Evolutionary conservation across 2,329 filamentous ascomycete genomes (phyloP).

Genomic region (Alternaria alternata): DNA sequence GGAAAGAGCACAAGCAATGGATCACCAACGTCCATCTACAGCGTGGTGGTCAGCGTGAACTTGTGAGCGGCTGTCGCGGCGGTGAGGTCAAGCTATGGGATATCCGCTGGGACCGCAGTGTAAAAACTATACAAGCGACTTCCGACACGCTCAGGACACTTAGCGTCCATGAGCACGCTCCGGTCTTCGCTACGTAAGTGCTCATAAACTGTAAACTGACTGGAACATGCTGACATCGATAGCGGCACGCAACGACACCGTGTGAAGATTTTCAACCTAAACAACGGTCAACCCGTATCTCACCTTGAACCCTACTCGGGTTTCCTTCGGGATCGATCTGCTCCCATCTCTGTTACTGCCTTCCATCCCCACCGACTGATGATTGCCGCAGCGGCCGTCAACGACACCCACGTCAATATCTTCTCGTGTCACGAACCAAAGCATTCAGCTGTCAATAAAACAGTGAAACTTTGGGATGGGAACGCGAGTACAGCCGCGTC

Average conservation of each 20-base stretch:
- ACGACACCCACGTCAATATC: conserved; percentile 90
- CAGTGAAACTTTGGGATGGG: conserved; percentile 47
- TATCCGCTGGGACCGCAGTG: conserved; percentile 81
- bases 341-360: conserved; percentile 85
- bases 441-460: conserved; percentile 35
- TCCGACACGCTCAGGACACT: conserved; percentile 82
- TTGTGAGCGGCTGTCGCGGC: conserved; percentile 88
- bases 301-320: conserved; percentile 89
- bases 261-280: conserved; percentile 90
- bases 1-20: conserved; percentile 97
- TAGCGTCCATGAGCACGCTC: conserved; percentile 94
- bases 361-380: conserved; percentile 97
- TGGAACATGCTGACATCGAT: conserved; percentile 20
- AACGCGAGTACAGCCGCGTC: conserved; percentile 26
- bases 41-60: conserved; percentile 88
- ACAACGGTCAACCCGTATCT: conserved; percentile 77
- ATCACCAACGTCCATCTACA: conserved; percentile 97
- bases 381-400: conserved; percentile 83
- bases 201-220: conserved; percentile 68
- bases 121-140: conserved; percentile 77
- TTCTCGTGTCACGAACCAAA: conserved; percentile 63
- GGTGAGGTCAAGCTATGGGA: conserved; percentile 97
- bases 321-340: conserved; percentile 81
- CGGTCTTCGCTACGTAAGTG: conserved; percentile 75
- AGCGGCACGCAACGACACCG: conserved; percentile 88